Conservation (phyloP, 169 alveolate species). For the Eimeria acervulina region DNA sequence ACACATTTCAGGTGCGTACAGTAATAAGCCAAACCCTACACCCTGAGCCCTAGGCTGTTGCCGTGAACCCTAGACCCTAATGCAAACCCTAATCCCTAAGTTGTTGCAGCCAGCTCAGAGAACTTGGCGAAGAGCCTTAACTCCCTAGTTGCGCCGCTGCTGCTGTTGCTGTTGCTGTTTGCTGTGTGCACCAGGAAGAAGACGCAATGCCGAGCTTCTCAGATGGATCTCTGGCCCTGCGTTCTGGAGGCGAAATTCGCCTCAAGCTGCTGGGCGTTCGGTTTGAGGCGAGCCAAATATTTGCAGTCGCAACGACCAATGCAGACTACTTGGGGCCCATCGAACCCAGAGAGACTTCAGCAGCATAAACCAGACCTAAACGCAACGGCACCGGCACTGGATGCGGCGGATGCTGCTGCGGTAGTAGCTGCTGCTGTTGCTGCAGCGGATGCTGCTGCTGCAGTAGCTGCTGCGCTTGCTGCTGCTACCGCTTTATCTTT, state of each 20-base stretch:
- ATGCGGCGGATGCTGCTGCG: background rate
- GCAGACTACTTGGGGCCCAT: constrained; percentile 94
- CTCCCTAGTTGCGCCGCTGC: background rate
- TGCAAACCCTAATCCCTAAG: background rate
- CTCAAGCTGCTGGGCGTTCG: constrained; percentile 94
- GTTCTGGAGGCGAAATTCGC: constrained; percentile 93
- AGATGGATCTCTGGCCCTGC: constrained; percentile 91
- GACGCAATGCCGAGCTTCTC: constrained; percentile 92
- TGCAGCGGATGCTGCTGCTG: background rate
- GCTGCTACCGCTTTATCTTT: background rate
- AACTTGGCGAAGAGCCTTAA: background rate
- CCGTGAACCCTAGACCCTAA: background rate
- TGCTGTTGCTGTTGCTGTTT: background rate
- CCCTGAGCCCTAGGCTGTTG: constrained; percentile 3
- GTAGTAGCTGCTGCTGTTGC: background rate
- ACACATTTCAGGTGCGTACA: constrained; percentile 87
- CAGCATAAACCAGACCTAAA: background rate
- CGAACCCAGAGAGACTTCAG: constrained; percentile 84
- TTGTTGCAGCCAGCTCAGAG: background rate
- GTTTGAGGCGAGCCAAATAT: constrained; percentile 92
- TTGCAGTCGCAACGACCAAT: constrained; percentile 95
- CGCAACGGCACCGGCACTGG: background rate
- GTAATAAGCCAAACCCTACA: background rate
- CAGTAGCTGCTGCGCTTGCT: background rate
- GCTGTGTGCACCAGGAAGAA: constrained; percentile 87